Evolutionary conservation across 345 rosid species (phyloP).

Genomic region (Toxicodendron radicans): DNA sequence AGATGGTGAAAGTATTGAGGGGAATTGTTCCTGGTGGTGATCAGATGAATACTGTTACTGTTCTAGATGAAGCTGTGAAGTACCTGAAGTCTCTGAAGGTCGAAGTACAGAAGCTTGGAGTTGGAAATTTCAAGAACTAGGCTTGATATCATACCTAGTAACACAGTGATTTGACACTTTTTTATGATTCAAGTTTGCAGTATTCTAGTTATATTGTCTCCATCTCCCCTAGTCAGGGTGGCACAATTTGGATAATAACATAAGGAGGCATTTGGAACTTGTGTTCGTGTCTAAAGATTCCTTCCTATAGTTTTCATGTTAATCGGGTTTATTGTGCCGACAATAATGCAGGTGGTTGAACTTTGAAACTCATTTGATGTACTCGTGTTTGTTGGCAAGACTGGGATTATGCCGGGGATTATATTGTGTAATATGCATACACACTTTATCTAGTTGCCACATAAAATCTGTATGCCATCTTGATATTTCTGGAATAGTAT

Average conservation of each 20-base stretch:
- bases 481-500: conserved; percentile 1
- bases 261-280: background rate
- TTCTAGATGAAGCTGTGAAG: conserved; percentile 82
- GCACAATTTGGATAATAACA: conserved; percentile 8
- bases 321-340: background rate
- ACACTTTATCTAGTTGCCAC: conserved; percentile 17
- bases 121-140: conserved; percentile 44
- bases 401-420: background rate
- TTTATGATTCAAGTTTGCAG: background rate
- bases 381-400: too few species aligned
- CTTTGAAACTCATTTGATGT: conserved; percentile 5
- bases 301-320: conserved; percentile 11
- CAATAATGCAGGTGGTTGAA: background rate
- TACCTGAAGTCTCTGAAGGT: conserved; percentile 81
- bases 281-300: too few species aligned
- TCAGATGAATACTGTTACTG: conserved; percentile 62
- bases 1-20: conserved; percentile 69
- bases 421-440: conserved; percentile 14
- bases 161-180: background rate
- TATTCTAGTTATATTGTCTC: background rate
- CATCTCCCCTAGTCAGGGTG: conserved; percentile 13
- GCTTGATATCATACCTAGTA: conserved; percentile 25
- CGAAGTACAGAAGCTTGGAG: conserved; percentile 74
- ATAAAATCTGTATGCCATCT: conserved; percentile 17
- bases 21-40: conserved; percentile 78